Evolutionary conservation across 1,139 yeast species (phyloP).

Genomic region (Yamadazyma triangularis): DNA sequence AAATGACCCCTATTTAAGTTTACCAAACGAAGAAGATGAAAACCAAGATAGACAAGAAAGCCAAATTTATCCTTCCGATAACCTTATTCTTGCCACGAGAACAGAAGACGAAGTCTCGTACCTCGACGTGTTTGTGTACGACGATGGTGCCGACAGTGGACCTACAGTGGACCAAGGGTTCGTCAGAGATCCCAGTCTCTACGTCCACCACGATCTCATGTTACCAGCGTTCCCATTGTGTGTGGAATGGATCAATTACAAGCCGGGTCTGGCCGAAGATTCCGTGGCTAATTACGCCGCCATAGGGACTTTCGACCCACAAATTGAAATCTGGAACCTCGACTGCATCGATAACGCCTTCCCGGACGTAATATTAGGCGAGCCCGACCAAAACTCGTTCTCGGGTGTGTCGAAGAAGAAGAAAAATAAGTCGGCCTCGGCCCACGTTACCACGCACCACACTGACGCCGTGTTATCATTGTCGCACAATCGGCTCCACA

Average conservation of each 20-base stretch:
- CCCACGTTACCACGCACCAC: slow-evolving; percentile 73
- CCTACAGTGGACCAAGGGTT: slow-evolving; percentile 66
- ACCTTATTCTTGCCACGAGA: slow-evolving; percentile 83
- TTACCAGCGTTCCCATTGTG: slow-evolving; percentile 95
- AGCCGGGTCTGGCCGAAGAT: slow-evolving; percentile 46
- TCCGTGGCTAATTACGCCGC: slow-evolving; percentile 89
- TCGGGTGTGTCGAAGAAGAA: slow-evolving; percentile 37
- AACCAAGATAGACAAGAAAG: slow-evolving; percentile 75
- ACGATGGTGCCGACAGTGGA: slow-evolving; percentile 76
- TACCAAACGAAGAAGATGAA: slow-evolving; percentile 63
- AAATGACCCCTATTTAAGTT: slow-evolving; percentile 70
- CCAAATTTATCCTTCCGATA: slow-evolving; percentile 87
- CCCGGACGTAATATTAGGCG: slow-evolving; percentile 92
- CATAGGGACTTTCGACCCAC: slow-evolving; percentile 95
- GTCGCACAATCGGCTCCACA: slow-evolving; percentile 74
- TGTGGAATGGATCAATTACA: slow-evolving; percentile 89
- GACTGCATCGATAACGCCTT: slow-evolving; percentile 91
- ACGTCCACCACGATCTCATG: slow-evolving; percentile 96
- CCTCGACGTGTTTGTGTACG: slow-evolving; percentile 90
- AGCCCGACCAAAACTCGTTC: slow-evolving; percentile 50
- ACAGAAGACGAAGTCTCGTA: slow-evolving; percentile 95
- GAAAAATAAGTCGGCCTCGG: slow-evolving; percentile 45
- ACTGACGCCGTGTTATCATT: slow-evolving; percentile 91
- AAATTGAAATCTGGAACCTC: slow-evolving; percentile 93
- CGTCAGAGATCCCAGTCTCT: slow-evolving; percentile 68